These are phyloP conservation scores for Rubus parviflorus DNA, from an alignment of 306 rosid species.

Conservation along the genomic window DNA sequence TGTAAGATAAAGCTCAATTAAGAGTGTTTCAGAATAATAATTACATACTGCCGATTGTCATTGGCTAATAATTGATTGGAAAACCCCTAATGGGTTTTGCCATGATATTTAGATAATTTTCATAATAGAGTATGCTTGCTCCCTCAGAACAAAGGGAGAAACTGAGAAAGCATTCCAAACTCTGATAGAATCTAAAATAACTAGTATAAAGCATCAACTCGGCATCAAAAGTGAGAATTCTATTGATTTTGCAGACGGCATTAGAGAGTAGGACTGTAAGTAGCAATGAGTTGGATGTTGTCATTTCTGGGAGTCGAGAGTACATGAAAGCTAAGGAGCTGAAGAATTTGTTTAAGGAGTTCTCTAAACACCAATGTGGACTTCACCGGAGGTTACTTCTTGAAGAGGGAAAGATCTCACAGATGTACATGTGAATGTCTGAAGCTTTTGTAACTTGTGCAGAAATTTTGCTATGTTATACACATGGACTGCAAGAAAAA, in stretches of 20 bases:
- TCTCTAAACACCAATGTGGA: constrained; percentile 42
- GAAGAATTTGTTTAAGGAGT: constrained; percentile 40
- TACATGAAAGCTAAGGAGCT: constrained; percentile 45
- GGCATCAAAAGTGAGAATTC: not conserved
- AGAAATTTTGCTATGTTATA: not conserved
- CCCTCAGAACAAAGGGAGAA: not conserved
- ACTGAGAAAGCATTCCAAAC: not conserved
- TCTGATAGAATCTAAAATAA: not conserved
- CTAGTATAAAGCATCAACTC: not conserved
- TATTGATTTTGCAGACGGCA: constrained; percentile 28
- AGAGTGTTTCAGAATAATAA: not conserved
- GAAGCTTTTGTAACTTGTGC: not conserved
- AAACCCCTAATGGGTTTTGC: not conserved
- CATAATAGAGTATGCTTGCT: not conserved
- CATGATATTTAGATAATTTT: not conserved
- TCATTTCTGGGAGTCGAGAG: constrained; percentile 41
- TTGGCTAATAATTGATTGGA: not conserved
- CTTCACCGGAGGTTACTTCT: constrained; percentile 42
- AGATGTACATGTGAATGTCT: not conserved
- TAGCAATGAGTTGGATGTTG: constrained; percentile 42
- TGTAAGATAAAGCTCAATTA: not conserved
- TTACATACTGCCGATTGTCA: not conserved
- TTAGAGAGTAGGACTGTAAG: not conserved
- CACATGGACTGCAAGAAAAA: not conserved
- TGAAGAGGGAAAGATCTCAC: constrained; percentile 43